These are phyloP conservation scores for Thelephora terrestris DNA, from an alignment of 1,284 basidiomycete genomes.

Conservation along the genomic window DNA sequence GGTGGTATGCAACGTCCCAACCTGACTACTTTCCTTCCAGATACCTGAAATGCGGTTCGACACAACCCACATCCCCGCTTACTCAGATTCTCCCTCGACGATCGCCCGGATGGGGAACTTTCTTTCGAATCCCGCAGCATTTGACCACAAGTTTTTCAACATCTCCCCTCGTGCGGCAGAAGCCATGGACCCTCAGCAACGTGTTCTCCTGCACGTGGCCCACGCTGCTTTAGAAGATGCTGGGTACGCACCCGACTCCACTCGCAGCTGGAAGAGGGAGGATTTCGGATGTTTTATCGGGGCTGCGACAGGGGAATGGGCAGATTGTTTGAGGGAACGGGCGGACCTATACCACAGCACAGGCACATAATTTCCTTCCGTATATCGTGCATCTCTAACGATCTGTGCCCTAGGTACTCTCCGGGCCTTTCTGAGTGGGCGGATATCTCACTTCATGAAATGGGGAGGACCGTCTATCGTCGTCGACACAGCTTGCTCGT, in stretches of 20 bases:
- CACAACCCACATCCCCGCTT: constrained; percentile 23
- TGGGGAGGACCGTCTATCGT: constrained; percentile 61
- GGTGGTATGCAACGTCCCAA: constrained; percentile 1
- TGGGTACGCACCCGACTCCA: constrained; percentile 54
- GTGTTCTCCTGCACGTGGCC: constrained; percentile 52
- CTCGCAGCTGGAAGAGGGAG: constrained; percentile 38
- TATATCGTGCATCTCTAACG: not conserved
- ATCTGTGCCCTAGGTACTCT: constrained; percentile 40
- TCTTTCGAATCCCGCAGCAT: constrained; percentile 41
- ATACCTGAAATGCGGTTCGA: constrained; percentile 52
- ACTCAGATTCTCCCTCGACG: constrained; percentile 16
- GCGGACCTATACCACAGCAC: constrained; percentile 65
- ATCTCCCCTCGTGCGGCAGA: constrained; percentile 63
- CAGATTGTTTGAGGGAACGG: constrained; percentile 48
- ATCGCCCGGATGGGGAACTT: constrained; percentile 51
- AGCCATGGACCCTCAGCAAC: constrained; percentile 68
- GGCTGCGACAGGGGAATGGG: constrained; percentile 58
- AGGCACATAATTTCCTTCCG: constrained; percentile 29
- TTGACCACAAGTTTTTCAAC: constrained; percentile 63
- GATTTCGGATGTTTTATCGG: constrained; percentile 58
- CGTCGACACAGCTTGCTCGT: constrained; percentile 65
- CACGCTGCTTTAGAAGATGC: constrained; percentile 60
- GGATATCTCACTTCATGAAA: constrained; percentile 57
- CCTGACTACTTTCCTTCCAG: constrained; percentile 23
- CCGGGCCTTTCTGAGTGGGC: constrained; percentile 57